Evolutionary conservation across 495 filamentous ascomycete genomes (phyloP).

Genomic region (Xylaria longipes): DNA sequence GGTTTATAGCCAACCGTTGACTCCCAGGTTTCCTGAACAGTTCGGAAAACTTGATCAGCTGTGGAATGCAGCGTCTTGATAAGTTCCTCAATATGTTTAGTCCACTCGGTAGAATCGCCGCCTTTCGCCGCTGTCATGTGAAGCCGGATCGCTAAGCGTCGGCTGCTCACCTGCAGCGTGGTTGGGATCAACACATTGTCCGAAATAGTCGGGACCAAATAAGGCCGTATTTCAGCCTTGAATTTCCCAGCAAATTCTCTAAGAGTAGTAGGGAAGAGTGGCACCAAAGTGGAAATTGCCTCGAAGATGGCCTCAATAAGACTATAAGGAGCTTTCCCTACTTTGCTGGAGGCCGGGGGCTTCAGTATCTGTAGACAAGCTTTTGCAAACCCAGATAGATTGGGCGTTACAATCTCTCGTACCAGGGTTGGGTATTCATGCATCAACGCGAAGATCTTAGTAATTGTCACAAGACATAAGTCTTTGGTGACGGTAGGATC

Average conservation of each 20-base stretch:
- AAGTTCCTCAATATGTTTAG: constrained; percentile 62
- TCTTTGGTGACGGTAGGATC: constrained; percentile 76
- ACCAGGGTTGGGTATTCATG: constrained; percentile 81
- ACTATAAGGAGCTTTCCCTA: constrained; percentile 42
- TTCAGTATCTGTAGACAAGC: constrained; percentile 73
- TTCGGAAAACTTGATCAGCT: constrained; percentile 75
- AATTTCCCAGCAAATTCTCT: constrained; percentile 75
- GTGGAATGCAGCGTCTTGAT: constrained; percentile 69
- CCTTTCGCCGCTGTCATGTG: constrained; percentile 80
- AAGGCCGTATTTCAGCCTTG: constrained; percentile 60
- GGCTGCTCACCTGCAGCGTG: constrained; percentile 58
- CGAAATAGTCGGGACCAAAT: constrained; percentile 62
- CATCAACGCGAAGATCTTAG: constrained; percentile 80
- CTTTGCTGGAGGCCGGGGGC: constrained; percentile 49
- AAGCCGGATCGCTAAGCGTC: constrained; percentile 68
- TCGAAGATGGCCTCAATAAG: constrained; percentile 65
- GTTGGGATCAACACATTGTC: constrained; percentile 53
- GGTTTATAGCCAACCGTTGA: constrained; percentile 54
- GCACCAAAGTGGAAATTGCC: constrained; percentile 70
- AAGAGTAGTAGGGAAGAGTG: constrained; percentile 77
- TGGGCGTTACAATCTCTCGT: constrained; percentile 87
- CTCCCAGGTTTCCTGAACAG: constrained; percentile 79
- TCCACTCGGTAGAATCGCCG: constrained; percentile 75
- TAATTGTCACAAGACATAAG: constrained; percentile 74
- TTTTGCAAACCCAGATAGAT: constrained; percentile 73